phyloP scores from a whole-genome alignment of 129 eudicot genomes.

The Helianthus annuus region HanXRQr2.0-SUNRISE NC_035445.2:52062305-52062804 shows the following conservation, averaged over 20 bases:
- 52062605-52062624: conserved; percentile 62
- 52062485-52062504: conserved; percentile 70
- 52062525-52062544: conserved; percentile 40
- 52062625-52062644: conserved; percentile 85
- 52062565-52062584: not conserved
- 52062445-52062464: conserved; percentile 97
- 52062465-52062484: conserved; percentile 90
- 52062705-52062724: conserved; percentile 90
- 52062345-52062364: not conserved
- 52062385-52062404: conserved; percentile 68
- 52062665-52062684: conserved; percentile 97
- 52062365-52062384: not conserved
- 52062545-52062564: not conserved
- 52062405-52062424: conserved; percentile 77
- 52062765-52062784: conserved; percentile 93
- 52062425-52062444: conserved; percentile 87
- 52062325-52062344: conserved; percentile 44
- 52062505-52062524: conserved; percentile 80
- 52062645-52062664: conserved; percentile 94
- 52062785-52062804: conserved; percentile 69
- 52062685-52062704: conserved; percentile 95
- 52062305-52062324: conserved; percentile 88
- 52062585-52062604: not conserved
- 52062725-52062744: conserved; percentile 98
- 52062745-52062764: conserved; percentile 94